Conservation (phyloP, 192 early-diverging fungal species). For the Cladochytrium replicatum region DNA sequence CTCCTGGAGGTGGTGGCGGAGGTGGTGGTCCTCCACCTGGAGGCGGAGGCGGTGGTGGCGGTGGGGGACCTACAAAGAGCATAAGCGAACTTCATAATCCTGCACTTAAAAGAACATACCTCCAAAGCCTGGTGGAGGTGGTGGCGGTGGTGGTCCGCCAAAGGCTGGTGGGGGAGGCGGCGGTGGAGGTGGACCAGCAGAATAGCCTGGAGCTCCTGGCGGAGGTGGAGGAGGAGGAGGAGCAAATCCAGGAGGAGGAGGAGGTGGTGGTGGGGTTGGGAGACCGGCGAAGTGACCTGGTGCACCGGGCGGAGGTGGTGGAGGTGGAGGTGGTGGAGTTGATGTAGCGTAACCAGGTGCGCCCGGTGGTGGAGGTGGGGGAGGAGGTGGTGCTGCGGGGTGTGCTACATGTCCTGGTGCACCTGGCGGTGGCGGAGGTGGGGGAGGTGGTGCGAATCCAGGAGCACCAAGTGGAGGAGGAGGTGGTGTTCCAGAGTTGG, state of each 20-base stretch:
- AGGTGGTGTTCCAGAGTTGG: background rate
- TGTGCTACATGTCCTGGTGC: constrained; percentile 12
- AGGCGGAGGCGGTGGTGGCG: constrained; percentile 25
- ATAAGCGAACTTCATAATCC: too few species aligned
- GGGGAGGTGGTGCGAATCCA: constrained; percentile 7
- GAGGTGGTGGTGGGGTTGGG: background rate
- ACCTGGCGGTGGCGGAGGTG: constrained; percentile 17
- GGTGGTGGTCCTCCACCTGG: constrained; percentile 23
- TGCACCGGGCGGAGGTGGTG: constrained; percentile 1
- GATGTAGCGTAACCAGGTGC: too few species aligned
- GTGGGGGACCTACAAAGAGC: constrained; percentile 23
- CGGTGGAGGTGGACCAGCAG: constrained; percentile 13
- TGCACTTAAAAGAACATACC: too few species aligned
- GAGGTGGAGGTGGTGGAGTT: constrained; percentile 18
- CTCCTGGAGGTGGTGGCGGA: constrained; percentile 8
- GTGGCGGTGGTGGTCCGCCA: constrained; percentile 6
- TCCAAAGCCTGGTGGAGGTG: too few species aligned
- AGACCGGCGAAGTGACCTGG: background rate
- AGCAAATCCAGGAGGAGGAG: background rate
- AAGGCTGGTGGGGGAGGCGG: constrained; percentile 1
- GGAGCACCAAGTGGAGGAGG: background rate
- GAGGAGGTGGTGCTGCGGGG: constrained; percentile 10
- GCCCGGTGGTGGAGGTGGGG: background rate
- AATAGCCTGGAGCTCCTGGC: constrained; percentile 22
- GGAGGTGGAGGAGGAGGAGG: constrained; percentile 25